Percentiles rank a stretch among this genome's conserved stretches.
These are phyloP conservation scores for Cicer bijugum DNA, from an alignment of 306 rosid genomes.

Conservation along the genomic window DNA sequence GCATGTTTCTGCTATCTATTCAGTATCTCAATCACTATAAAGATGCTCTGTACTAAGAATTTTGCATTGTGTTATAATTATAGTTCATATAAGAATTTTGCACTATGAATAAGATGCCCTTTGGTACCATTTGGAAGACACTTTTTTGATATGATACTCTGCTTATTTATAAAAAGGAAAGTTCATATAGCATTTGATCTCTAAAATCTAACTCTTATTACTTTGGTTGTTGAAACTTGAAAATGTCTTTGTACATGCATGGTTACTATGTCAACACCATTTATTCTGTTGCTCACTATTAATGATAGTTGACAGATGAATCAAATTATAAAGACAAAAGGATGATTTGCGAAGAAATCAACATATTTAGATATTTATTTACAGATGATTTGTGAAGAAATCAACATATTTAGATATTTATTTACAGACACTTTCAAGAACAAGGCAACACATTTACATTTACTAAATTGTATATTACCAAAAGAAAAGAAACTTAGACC, in stretches of 20 bases:
- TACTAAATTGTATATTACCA: background rate
- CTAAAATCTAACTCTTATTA: background rate
- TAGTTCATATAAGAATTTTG: background rate
- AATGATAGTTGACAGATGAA: background rate
- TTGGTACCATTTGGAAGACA: background rate
- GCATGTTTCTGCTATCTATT: constrained; percentile 16
- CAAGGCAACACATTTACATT: background rate
- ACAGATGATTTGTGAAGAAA: constrained; percentile 7
- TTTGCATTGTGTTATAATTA: constrained; percentile 29
- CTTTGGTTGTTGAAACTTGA: background rate
- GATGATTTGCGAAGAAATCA: constrained; percentile 6
- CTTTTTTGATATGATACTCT: background rate
- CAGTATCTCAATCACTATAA: background rate
- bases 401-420: background rate
- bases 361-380: background rate
- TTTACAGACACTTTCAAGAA: background rate
- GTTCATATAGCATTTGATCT: background rate
- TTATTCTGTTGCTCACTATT: background rate
- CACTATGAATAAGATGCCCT: constrained; percentile 13
- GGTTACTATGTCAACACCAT: background rate
- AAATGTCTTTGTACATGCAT: background rate
- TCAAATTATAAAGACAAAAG: constrained; percentile 2
- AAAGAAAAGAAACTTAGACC: constrained; percentile 4
- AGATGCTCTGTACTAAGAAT: constrained; percentile 30
- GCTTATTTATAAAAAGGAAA: background rate